Evolutionary conservation across 306 rosid genomes (phyloP).

Genomic region (Potentilla sterilis): DNA sequence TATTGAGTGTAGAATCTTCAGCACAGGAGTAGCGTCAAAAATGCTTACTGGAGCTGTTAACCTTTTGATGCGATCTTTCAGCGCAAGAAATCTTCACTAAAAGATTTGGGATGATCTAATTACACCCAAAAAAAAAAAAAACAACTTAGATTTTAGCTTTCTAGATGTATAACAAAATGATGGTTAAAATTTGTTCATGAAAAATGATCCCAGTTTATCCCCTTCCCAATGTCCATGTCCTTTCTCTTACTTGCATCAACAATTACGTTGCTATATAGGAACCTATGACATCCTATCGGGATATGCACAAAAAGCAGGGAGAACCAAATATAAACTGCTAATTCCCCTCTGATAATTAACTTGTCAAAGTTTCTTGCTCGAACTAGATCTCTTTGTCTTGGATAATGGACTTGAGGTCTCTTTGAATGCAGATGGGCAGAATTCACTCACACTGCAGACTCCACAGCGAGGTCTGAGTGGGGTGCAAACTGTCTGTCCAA

Average conservation of each 20-base stretch:
- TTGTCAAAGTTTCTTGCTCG: slow-evolving; percentile 34
- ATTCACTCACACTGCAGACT: slow-evolving; percentile 49
- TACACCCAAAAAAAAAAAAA: neutral
- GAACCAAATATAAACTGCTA: neutral
- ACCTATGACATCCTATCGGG: neutral
- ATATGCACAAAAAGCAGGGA: slow-evolving; percentile 1
- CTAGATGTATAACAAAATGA: neutral
- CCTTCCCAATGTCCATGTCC: neutral
- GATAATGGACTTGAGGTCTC: slow-evolving; percentile 48
- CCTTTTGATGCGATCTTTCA: neutral
- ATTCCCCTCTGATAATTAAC: slow-evolving; percentile 1
- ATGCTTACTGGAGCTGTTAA: neutral
- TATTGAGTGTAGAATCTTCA: neutral
- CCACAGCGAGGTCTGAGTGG: slow-evolving; percentile 76
- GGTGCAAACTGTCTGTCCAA: slow-evolving; percentile 80
- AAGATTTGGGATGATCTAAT: neutral
- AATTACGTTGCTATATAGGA: neutral
- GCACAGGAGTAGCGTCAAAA: neutral
- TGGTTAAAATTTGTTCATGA: neutral
- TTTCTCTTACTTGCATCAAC: neutral
- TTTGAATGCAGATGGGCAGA: slow-evolving; percentile 78
- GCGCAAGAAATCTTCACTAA: neutral
- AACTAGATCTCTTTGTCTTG: slow-evolving; percentile 40
- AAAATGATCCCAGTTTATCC: neutral
- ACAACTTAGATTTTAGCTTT: neutral